Evolutionary conservation across 164 flowering plant species (phyloP), one percentile per base, ranked within the genome.

Genomic region (Vitis rupestris): DNA sequence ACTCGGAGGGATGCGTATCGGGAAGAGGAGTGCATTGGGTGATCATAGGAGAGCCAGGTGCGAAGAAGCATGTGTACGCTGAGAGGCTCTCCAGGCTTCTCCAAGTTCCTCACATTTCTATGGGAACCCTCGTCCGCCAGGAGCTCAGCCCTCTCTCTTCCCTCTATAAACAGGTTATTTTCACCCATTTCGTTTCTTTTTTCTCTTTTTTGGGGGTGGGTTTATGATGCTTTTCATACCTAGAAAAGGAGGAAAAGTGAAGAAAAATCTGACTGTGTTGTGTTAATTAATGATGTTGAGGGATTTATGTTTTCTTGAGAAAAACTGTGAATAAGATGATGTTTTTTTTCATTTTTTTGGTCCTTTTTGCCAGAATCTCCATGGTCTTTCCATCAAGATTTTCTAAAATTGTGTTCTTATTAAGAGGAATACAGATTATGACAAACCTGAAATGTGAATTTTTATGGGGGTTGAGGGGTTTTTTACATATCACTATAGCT

Each of bases 101-200:
- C 0, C 77, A 87, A 67, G 95, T 96, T 19, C 97, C 99, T 47
- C 93, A 87, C 67, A 93, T 96, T 67, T 96, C 98, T 66, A 90
- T 93, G 93, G 95, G 90, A 2, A 53, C 75, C 31, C 94, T 94
- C 50, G 89, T 92, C 29, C 85, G 94, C 27, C 97, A 92, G 69
- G 97, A 96, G 72, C 97, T 96, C 62, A 72, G 75, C 65, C 99
- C 94, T 71, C 75, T 73, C 23, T 93, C 98, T 55, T 79, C 92
- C 71, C 83, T 91, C 67, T 91, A 91, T 74, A 85, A 91, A 59
- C 86, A 91, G 97, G 99, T 95, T 0, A 6, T 2, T 2, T 9
- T 53, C 5, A 47, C 37, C 48, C 66, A 50, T 64, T 47, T 54
- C 1, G 9, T 50, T 64, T 4, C 9, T 1, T 48, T 53, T 6